Base-by-base conservation (phyloP, 129 eudicot genomes). In the Cynara cardunculus region DNA sequence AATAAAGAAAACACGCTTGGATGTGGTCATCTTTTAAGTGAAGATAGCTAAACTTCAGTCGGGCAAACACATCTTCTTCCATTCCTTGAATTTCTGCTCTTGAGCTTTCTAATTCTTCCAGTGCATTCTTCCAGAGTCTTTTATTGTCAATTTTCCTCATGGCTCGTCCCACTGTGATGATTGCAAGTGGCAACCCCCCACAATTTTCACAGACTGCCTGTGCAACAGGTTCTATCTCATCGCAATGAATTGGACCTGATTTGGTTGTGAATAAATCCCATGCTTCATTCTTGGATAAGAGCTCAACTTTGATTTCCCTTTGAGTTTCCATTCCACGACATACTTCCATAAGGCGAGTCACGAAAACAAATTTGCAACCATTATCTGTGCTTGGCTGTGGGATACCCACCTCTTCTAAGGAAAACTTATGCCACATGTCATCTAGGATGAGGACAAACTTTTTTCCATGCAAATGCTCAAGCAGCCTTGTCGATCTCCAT, bases 181-280 rank as follows among this genome's bases (percentile, higher is more conserved):
- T 76, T 19, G 92, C 90, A 32, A 89, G 86, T 71, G 92, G 92
- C 67, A 86, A 76, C n/a, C 92, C 85, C 24, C 82, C 84, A 67
- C 89, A 85, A 19, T 89, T 75, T 10, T 78, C 71, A 16, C 85
- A 78, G 18, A 85, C 84, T 4, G 30, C 39, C 65, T 82, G 25
- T 27, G 92, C 90, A 28, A 73, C 75, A 24, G 77, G 41, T 37
- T 77, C 77, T 35, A 79, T 77, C 27, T 84, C 88, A 27, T 78
- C 76, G 24, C 67, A 39, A 4, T 76, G 65, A 53, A 77, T 84
- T 31, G 83, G 82, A 28, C 87, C 89, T 11, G 84, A 84, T 82
- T 86, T 85, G 32, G 71, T 71, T n/a, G 72, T 78, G 80, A 89
- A 89, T 37, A 89, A 72, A 32, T 89, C 82, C 90, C 90, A 86